Percentiles rank a stretch among this genome's conserved stretches.
Evolutionary conservation across 176 grass and related monocot genomes (phyloP).

Genomic region (Lolium perenne): DNA sequence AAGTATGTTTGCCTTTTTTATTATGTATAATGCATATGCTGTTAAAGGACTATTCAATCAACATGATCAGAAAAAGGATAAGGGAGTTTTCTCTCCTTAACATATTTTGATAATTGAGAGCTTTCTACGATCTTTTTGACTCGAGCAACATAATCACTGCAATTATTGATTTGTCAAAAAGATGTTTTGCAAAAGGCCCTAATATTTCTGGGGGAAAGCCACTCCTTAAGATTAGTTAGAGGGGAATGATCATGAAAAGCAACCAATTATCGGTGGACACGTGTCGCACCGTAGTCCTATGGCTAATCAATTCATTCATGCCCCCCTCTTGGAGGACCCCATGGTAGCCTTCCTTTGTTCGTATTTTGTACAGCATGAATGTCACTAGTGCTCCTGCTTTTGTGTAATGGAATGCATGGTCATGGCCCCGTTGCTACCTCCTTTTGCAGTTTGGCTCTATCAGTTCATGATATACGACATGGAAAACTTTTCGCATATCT

Average conservation of each 20-base stretch:
- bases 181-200: conserved; percentile 7
- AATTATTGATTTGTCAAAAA: conserved; percentile 38
- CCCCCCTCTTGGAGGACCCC: conserved; percentile 12
- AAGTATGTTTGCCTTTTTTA: background rate
- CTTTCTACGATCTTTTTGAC: conserved; percentile 6
- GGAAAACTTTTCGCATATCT: conserved; percentile 36
- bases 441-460: conserved; percentile 44
- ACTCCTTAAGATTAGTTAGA: conserved; percentile 21
- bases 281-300: background rate
- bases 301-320: conserved; percentile 29
- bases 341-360: conserved; percentile 36
- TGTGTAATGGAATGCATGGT: conserved; percentile 71
- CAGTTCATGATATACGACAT: conserved; percentile 34
- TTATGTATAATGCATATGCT: background rate
- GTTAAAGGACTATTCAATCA: conserved; percentile 18
- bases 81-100: conserved; percentile 27
- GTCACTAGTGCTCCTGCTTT: conserved; percentile 57
- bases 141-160: conserved; percentile 30
- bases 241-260: background rate
- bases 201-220: conserved; percentile 6
- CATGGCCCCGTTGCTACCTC: conserved; percentile 34
- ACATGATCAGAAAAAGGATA: background rate
- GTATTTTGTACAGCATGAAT: conserved; percentile 53
- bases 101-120: conserved; percentile 1
- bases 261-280: conserved; percentile 34